Conservation (phyloP, 345 rosid genomes). For the Pugionium dolabratum region DNA sequence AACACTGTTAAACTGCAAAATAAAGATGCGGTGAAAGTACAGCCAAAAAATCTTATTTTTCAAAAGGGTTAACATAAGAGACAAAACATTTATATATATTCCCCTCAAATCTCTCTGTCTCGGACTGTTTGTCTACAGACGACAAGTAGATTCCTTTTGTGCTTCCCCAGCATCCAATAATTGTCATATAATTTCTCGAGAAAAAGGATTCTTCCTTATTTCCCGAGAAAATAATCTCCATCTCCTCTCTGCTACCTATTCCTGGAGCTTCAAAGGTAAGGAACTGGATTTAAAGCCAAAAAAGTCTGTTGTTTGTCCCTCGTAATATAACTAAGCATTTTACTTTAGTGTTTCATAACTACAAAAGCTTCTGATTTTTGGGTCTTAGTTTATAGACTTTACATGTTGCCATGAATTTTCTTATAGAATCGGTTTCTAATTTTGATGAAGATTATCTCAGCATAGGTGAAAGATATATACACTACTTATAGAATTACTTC, state of each 20-base stretch:
- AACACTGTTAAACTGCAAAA: too few species aligned
- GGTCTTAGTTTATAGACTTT: neutral
- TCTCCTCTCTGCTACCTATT: slow-evolving; percentile 33
- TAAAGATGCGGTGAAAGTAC: too few species aligned
- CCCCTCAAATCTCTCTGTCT: slow-evolving; percentile 38
- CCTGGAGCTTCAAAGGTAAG: slow-evolving; percentile 6
- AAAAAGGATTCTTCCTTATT: slow-evolving; percentile 36
- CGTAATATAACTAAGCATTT: too few species aligned
- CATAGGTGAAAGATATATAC: slow-evolving; percentile 15
- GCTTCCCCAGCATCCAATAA: slow-evolving; percentile 39
- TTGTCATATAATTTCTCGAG: slow-evolving; percentile 37
- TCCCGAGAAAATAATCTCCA: slow-evolving; percentile 29
- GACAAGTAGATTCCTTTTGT: slow-evolving; percentile 39
- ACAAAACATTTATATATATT: slow-evolving; percentile 14
- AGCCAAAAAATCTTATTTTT: too few species aligned
- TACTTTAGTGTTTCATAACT: too few species aligned
- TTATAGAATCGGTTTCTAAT: slow-evolving; percentile 21
- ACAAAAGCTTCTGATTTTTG: neutral
- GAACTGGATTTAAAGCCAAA: too few species aligned
- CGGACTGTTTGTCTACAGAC: slow-evolving; percentile 41
- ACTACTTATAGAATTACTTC: slow-evolving; percentile 29
- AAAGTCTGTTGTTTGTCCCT: too few species aligned
- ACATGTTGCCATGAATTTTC: slow-evolving; percentile 1
- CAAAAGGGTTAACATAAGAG: too few species aligned
- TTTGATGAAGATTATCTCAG: slow-evolving; percentile 16